Percentiles rank a stretch among this genome's conserved stretches.
These are phyloP conservation scores for Russula vinacea DNA, from an alignment of 768 basidiomycete species.

Conservation along the genomic window DNA sequence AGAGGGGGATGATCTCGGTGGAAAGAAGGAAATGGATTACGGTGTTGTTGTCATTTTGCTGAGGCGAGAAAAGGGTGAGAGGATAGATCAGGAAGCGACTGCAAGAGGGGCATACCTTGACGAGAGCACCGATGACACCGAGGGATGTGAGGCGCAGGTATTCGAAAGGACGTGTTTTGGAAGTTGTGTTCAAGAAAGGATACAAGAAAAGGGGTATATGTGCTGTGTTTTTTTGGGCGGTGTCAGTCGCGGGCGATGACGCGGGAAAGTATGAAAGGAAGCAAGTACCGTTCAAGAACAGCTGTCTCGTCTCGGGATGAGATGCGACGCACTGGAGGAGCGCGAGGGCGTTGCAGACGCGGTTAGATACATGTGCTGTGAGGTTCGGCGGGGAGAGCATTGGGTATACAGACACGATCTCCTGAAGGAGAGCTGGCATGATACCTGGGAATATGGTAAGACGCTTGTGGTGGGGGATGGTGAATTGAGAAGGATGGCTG, in stretches of 20 bases:
- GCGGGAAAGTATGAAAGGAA: background rate
- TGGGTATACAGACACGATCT: conserved; percentile 98
- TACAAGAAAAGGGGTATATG: conserved; percentile 95
- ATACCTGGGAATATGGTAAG: conserved; percentile 55
- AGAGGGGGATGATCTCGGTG: conserved; percentile 99
- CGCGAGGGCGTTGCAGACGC: conserved; percentile 98
- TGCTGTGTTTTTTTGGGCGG: conserved; percentile 45
- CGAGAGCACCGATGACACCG: conserved; percentile 98
- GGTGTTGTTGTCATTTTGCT: conserved; percentile 99
- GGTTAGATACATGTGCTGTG: conserved; percentile 95
- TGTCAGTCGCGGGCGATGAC: background rate
- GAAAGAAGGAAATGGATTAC: conserved; percentile 99
- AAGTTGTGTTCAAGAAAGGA: conserved; percentile 97
- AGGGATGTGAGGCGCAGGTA: conserved; percentile 98
- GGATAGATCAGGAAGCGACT: conserved; percentile 2
- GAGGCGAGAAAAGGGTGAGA: conserved; percentile 12
- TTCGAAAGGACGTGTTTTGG: conserved; percentile 99
- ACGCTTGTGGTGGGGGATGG: background rate
- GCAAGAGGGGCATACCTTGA: conserved; percentile 60
- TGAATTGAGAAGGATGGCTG: conserved; percentile 29
- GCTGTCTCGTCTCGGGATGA: conserved; percentile 90
- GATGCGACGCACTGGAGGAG: conserved; percentile 98
- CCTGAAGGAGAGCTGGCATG: conserved; percentile 95
- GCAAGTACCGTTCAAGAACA: conserved; percentile 84
- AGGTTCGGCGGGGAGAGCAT: conserved; percentile 92